Percentiles rank a stretch among this genome's conserved stretches.
These are phyloP conservation scores for Alternaria brassicae DNA, from an alignment of 2,329 filamentous ascomycete genomes.

Conservation along the genomic window DNA sequence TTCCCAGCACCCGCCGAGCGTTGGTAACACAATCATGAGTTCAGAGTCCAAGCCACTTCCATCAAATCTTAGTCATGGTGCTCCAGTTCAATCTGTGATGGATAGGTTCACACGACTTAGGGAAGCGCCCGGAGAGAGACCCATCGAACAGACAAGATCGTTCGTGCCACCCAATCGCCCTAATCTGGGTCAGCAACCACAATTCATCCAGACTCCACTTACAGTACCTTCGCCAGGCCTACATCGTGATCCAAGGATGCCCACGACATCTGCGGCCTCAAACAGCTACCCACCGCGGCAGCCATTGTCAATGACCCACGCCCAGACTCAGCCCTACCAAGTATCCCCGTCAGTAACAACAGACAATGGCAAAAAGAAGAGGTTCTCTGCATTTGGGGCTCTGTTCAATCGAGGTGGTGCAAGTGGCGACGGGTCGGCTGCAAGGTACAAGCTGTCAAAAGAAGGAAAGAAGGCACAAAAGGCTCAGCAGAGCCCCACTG, in stretches of 20 bases:
- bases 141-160: slow-evolving; percentile 23
- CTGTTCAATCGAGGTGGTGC: slow-evolving; percentile 53
- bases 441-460: slow-evolving; percentile 48
- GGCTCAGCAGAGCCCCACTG: slow-evolving; percentile 33
- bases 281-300: slow-evolving; percentile 36
- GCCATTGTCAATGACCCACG: slow-evolving; percentile 13
- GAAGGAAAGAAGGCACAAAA: slow-evolving; percentile 48
- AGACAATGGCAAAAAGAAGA: slow-evolving; percentile 51
- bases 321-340: slow-evolving; percentile 22
- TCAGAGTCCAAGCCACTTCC: slow-evolving; percentile 6
- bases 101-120: slow-evolving; percentile 31
- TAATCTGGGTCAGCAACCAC: slow-evolving; percentile 39
- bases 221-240: slow-evolving; percentile 39
- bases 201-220: slow-evolving; percentile 41
- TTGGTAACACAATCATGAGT: slow-evolving; percentile 2
- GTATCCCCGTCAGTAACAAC: slow-evolving; percentile 23
- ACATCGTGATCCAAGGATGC: slow-evolving; percentile 38
- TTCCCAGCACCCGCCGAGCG: slow-evolving; percentile 13
- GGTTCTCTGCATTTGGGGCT: slow-evolving; percentile 55
- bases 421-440: slow-evolving; percentile 30
- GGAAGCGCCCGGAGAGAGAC: slow-evolving; percentile 25
- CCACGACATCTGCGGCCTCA: slow-evolving; percentile 26
- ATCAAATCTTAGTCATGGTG: slow-evolving; percentile 21
- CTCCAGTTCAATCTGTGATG: slow-evolving; percentile 36
- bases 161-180: slow-evolving; percentile 27